Base-by-base conservation (phyloP, 768 basidiomycete genomes). In the Rhodotorula graminis region DNA sequence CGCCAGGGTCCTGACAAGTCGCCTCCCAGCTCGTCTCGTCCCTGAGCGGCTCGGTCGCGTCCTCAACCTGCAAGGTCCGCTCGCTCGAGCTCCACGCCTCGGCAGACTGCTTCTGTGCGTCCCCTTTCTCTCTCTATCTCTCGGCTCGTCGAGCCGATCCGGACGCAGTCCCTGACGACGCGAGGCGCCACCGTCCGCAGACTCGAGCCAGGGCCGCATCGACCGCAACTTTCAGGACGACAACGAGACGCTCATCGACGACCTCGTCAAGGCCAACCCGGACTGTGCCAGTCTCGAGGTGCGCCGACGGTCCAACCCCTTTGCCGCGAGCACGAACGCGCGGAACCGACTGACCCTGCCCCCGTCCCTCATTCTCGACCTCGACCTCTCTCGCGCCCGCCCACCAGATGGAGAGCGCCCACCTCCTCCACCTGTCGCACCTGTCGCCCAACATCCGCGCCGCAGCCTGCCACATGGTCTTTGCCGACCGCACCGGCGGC, bases 341-440 rank as follows among this genome's bases (percentile, higher is more conserved):
- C n/a, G n/a, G n/a, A n/a, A n/a, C n/a, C n/a, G n/a, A n/a, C n/a
- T n/a, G n/a, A n/a, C n/a, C n/a, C n/a, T n/a, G n/a, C n/a, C n/a
- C n/a, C n/a, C n/a, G n/a, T 37, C 37, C 37, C 37, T 37, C 37
- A 42, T 40, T 19, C 50, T 27, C 21, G 19, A 3, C 42, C 6
- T 16, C 18, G 5, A 15, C n/a, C 64, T 15, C 8, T n/a, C 1
- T 37, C 15, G 52, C 53, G 6, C 40, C 18, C 53, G 6, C 40
- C 18, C 29, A 15, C 37, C n/a, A 92, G 91, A 92, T 92, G 90
- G 90, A 91, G 79, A 90, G 89, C 0, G 90, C 89, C 80, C 90
- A 92, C 80, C 85, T 92, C 21, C 90, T 91, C 85, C 31, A 92
- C 80, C 85, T 92, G 23, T 90, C 91, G 85, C 31, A 88, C 87